phyloP scores from a whole-genome alignment of 1,284 basidiomycete species.

The Apiotrichum montevideense region DNA sequence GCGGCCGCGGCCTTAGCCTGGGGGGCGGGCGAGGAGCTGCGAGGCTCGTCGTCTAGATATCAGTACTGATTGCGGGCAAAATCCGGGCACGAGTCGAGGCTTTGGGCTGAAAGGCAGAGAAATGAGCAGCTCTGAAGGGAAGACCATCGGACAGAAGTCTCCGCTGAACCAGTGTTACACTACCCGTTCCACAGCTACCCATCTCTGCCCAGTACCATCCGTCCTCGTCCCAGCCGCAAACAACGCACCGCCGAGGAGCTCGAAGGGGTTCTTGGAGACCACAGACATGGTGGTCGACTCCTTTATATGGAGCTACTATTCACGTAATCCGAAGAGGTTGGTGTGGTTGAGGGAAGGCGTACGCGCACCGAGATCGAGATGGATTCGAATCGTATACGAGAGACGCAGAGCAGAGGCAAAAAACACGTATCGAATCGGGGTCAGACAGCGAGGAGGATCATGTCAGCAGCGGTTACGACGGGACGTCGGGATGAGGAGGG shows the following conservation, averaged over 20 bases:
- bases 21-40: slow-evolving; percentile 28
- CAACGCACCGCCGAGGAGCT: slow-evolving; percentile 46
- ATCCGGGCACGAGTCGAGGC: no score
- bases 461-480: neutral
- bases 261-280: slow-evolving; percentile 49
- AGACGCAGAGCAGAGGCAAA: neutral
- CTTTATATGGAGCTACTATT: slow-evolving; percentile 15
- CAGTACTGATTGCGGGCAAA: neutral
- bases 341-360: neutral
- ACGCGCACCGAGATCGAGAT: no score
- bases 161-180: no score
- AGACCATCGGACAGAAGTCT: no score
- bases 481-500: no score
- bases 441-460: neutral
- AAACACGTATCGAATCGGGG: no score
- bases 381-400: neutral
- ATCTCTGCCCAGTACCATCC: no score
- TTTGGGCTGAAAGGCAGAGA: no score
- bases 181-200: no score
- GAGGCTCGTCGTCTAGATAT: slow-evolving; percentile 36
- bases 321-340: neutral
- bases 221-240: no score
- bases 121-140: no score
- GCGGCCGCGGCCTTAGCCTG: slow-evolving; percentile 18
- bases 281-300: slow-evolving; percentile 44